A percentile compares a stretch with the other conserved stretches of the same genome.
Evolutionary conservation across 140 eudicot genomes (phyloP).

Genomic region (Flaveria floridana): DNA sequence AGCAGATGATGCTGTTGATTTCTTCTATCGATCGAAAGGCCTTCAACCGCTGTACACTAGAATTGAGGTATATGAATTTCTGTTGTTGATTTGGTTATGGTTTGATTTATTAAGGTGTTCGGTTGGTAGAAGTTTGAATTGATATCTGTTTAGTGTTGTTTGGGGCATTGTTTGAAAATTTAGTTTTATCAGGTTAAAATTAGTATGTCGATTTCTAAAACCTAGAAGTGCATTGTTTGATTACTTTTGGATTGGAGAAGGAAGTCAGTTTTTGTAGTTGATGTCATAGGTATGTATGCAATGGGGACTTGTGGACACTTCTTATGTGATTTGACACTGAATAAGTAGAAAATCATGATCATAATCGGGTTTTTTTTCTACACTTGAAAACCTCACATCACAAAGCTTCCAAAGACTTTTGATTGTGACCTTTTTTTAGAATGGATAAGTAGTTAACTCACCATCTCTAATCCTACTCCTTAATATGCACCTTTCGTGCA

Average conservation of each 20-base stretch:
- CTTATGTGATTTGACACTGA: not conserved
- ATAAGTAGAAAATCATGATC: not conserved
- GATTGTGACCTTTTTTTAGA: too few species aligned
- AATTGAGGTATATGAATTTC: constrained; percentile 50
- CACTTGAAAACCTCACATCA: not conserved
- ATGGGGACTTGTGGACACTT: not conserved
- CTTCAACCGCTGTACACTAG: constrained; percentile 60
- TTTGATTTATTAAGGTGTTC: not conserved
- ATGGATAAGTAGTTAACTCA: too few species aligned
- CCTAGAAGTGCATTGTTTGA: constrained; percentile 6
- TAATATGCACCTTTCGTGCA: too few species aligned
- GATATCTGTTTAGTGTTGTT: constrained; percentile 3
- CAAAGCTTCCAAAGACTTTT: not conserved
- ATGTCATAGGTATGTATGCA: not conserved
- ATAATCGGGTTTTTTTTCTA: not conserved
- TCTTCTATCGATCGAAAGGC: constrained; percentile 54
- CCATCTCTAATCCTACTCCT: too few species aligned
- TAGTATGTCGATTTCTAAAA: not conserved
- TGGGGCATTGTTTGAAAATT: constrained; percentile 17
- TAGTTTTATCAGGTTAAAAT: not conserved
- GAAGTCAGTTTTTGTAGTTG: not conserved
- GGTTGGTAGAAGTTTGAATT: not conserved
- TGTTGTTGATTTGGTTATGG: not conserved
- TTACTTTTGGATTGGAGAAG: not conserved
- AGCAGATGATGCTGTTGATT: constrained; percentile 70